Conservation (phyloP, 2,329 filamentous ascomycete species). For the Colletotrichum sp. region DNA sequence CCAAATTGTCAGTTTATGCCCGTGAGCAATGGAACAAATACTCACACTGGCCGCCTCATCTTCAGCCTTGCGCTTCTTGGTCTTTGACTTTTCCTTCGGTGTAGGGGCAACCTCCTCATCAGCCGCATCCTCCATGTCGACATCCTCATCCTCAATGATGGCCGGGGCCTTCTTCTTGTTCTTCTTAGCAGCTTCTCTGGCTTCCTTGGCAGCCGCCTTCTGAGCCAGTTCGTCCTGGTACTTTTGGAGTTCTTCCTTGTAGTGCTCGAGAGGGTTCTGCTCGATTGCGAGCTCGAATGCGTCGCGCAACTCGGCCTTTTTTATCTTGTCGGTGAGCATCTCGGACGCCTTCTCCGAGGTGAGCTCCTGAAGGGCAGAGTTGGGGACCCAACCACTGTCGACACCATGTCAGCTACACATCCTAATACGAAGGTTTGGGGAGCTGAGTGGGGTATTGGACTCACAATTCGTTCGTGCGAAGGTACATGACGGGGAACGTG, state of each 20-base stretch:
- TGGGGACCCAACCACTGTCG: conserved; percentile 85
- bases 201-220: conserved; percentile 55
- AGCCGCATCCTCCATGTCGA: conserved; percentile 65
- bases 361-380: conserved; percentile 81
- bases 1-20: not conserved
- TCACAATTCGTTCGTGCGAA: conserved; percentile 96
- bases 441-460: conserved; percentile 41
- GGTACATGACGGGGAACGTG: conserved; percentile 94
- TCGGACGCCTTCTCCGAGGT: conserved; percentile 74
- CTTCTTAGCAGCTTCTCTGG: conserved; percentile 53
- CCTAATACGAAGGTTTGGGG: not conserved
- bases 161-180: conserved; percentile 52
- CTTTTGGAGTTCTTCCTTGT: conserved; percentile 79
- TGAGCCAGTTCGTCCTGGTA: conserved; percentile 71
- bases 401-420: not conserved
- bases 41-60: conserved; percentile 68
- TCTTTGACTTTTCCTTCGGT: conserved; percentile 76
- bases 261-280: conserved; percentile 77
- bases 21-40: not conserved
- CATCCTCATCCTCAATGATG: conserved; percentile 60
- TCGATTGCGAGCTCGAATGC: conserved; percentile 85
- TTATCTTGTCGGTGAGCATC: conserved; percentile 76
- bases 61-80: conserved; percentile 84
- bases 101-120: conserved; percentile 58
- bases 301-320: conserved; percentile 72